Percentiles rank a stretch among this genome's conserved stretches.
These are phyloP conservation scores for Desmodesmus armatus DNA, from an alignment of 139 green algal species.

Conservation along the genomic window DNA sequence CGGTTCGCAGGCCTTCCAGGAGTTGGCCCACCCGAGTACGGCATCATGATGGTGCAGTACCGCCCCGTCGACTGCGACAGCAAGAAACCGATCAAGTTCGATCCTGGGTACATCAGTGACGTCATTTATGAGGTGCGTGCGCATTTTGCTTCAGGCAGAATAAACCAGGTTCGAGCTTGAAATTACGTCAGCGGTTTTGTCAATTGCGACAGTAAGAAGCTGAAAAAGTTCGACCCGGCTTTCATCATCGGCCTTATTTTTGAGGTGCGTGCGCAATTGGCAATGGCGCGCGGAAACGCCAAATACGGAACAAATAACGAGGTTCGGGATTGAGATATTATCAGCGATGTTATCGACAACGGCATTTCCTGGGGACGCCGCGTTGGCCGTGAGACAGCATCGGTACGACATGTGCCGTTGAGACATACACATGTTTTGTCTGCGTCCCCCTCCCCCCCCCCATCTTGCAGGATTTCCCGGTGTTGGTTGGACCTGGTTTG, in stretches of 20 bases:
- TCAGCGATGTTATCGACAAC: too few species aligned
- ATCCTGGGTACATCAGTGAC: constrained; percentile 46
- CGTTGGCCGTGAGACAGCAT: too few species aligned
- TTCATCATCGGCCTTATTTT: too few species aligned
- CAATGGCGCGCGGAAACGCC: too few species aligned
- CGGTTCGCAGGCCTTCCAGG: constrained; percentile 9
- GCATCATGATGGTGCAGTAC: constrained; percentile 50
- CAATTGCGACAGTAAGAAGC: too few species aligned
- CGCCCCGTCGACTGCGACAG: constrained; percentile 36
- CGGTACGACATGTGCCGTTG: too few species aligned
- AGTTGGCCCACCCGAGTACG: constrained; percentile 43
- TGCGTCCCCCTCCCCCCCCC: background rate
- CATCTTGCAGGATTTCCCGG: constrained; percentile 29
- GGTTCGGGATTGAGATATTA: too few species aligned
- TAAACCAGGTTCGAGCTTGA: background rate
- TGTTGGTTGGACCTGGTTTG: constrained; percentile 42
- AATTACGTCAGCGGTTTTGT: too few species aligned
- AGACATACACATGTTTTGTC: background rate
- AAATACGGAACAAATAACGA: too few species aligned
- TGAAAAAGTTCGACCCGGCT: too few species aligned
- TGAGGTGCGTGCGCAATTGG: too few species aligned
- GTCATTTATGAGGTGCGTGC: background rate
- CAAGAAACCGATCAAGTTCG: constrained; percentile 28
- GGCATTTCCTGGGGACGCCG: too few species aligned
- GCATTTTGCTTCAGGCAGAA: background rate